Evolutionary conservation across 331 rosid genomes (phyloP), one percentile per base, ranked within the genome.

Genomic region (Erythrophleum ivorense): DNA sequence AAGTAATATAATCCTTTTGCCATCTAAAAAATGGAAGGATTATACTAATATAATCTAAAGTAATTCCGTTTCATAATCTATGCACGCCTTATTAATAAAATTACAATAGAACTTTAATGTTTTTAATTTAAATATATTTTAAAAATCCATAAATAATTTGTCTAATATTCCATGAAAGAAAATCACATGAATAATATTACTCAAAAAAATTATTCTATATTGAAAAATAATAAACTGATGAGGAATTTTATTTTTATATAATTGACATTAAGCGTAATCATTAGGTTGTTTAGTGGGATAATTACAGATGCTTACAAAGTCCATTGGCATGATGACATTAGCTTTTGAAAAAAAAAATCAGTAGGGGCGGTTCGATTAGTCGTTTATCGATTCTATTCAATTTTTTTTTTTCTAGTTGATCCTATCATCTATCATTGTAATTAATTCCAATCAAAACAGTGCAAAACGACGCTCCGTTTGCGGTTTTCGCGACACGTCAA

Each of bases 181-280:
- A 52, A 16, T 16, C 19, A 52, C 58, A 16, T 0, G 11, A 16
- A 16, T 16, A 52, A 13, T 52, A 52, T 3, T 16, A 14, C 10
- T 15, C 3, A 14, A 12, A 12, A 48, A 48, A 43, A 1, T 43
- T 5, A 5, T 43, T 4, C 1, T 6, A 1, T 49, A 12, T 11
- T 11, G 54, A 24, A 62, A 31, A 31, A 33, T 34, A 63, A 5
- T 3, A 63, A 63, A 33, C 7, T 36, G 1, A 54, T 6, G 59
- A 60, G 54, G 1, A 60, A 9, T 34, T 29, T 29, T 3, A 14
- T 24, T 36, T 59, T 60, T 6, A 12, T 36, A 13, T 4, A 2
- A 34, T 67, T 67, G 52, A 66, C 73, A 41, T 69, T 9, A 69
- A 19, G 14, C 4, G 43, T 19, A 69, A 69, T 69, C 10, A 69